Conservation (phyloP, 73 alveolate species). For the Durusdinium trenchii region DNA sequence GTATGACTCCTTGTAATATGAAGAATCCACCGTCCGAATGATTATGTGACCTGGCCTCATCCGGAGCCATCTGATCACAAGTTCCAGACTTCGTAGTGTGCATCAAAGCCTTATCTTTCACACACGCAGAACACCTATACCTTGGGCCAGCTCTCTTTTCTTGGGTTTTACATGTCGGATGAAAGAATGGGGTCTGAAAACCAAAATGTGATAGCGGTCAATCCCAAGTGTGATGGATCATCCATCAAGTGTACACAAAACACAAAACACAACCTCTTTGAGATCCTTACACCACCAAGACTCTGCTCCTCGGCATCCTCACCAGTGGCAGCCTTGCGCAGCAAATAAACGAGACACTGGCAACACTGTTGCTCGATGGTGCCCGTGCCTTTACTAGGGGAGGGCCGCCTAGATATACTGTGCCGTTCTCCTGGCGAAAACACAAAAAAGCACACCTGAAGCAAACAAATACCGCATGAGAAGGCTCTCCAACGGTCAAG, state of each 20-base stretch:
- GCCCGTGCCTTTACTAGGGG: background rate
- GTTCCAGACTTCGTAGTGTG: slow-evolving; percentile 18
- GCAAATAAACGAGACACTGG: background rate
- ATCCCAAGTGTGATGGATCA: too few species aligned
- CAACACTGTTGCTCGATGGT: background rate
- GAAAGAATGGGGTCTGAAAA: too few species aligned
- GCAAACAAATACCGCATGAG: background rate
- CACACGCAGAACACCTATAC: too few species aligned
- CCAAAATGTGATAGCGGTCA: too few species aligned
- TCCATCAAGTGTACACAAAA: background rate
- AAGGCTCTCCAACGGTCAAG: background rate
- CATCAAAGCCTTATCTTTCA: background rate
- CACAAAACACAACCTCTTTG: background rate
- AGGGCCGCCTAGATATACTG: slow-evolving; percentile 8
- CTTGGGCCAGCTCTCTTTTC: too few species aligned
- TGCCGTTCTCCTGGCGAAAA: background rate
- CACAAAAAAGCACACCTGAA: background rate
- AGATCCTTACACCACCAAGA: background rate
- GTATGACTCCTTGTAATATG: background rate
- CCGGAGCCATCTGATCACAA: slow-evolving; percentile 25
- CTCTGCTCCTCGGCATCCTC: slow-evolving; percentile 2
- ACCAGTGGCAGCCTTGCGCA: slow-evolving; percentile 3
- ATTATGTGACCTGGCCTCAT: background rate
- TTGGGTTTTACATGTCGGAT: background rate
- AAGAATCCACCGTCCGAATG: background rate